Evolutionary conservation across 306 rosid genomes (phyloP), one percentile per base, ranked within the genome.

Genomic region (Lupinus albus): DNA sequence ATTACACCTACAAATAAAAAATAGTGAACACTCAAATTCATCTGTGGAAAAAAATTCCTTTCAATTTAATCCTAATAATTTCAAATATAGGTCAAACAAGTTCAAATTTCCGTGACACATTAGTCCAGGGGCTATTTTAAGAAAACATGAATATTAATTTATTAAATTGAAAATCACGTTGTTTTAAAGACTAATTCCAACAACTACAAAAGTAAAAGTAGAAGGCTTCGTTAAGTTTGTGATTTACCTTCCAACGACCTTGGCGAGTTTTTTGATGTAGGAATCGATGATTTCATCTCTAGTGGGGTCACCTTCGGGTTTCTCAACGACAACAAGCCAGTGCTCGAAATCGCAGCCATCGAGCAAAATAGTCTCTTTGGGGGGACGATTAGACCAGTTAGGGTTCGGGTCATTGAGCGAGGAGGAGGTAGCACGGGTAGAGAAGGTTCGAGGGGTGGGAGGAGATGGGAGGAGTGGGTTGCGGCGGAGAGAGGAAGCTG

Each of bases 271-370:
- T 81, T 88, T 91, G 72, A 94, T 90, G 57, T 84, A 94, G 46
- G 71, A 49, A 6, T 90, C 86, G 28, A 94, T 94, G 72, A 90
- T 88, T 1, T 94, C 95, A 9, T 94, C 97, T 60, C 99, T 82
- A 0, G 96, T 88, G 7, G 85, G 79, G 0, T 81, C 86, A 8
- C 87, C 95, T 65, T 81, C 90, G 1, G 99, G 99, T 48, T 87
- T 84, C 75, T 94, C 99, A 91, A 94, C 32, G 35, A 94, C 97
- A 11, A 94, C 81, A 49, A 94, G 96, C 99, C 99, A 94, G 79
- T 94, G 99, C 72, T 94, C 95, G 55, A 88, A 94, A 76, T 94
- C 97, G 64, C 97, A 94, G 1, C 99, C 99, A 45, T 94, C 99
- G 45, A 91, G 96, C 52, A 94, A 70, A 7, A 94, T 90, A 0